Conservation (phyloP, 2,329 filamentous ascomycete species). For the Sporothrix dimorphospora region DNA sequence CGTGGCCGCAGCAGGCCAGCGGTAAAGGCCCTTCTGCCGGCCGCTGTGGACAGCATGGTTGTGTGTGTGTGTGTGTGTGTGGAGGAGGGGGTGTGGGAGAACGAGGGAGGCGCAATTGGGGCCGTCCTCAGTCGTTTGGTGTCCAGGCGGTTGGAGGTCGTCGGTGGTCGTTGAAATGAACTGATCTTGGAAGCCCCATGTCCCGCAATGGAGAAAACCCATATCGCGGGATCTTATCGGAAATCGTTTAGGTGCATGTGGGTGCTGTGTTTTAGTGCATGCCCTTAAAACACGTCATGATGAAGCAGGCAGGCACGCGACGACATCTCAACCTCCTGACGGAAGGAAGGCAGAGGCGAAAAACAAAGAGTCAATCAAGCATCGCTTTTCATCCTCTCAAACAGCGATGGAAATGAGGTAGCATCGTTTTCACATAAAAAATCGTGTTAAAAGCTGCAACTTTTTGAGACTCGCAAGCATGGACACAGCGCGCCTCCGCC, state of each 20-base stretch:
- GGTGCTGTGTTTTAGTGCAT: conserved; percentile 16
- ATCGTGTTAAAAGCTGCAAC: background rate
- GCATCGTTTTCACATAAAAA: too few relatives aligned
- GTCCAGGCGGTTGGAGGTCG: background rate
- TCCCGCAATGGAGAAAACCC: conserved; percentile 18
- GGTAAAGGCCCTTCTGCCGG: conserved; percentile 23
- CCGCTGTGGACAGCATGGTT: conserved; percentile 32
- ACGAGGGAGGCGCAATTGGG: background rate
- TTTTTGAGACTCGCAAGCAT: conserved; percentile 22
- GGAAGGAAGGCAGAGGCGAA: background rate
- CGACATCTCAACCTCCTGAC: background rate
- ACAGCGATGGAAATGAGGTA: background rate
- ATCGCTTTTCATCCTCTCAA: background rate
- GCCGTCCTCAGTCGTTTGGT: background rate
- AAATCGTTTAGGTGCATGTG: conserved; percentile 18
- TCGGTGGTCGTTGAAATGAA: conserved; percentile 21
- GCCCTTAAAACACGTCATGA: conserved; percentile 21
- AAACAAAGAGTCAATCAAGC: background rate
- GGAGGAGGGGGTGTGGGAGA: background rate
- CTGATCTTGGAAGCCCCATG: conserved; percentile 21
- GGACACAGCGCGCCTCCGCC: conserved; percentile 65
- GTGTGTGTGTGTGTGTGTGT: background rate
- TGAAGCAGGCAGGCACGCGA: background rate
- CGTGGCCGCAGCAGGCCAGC: conserved; percentile 29
- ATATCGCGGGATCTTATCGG: conserved; percentile 21